phyloP scores from a whole-genome alignment of 2,329 filamentous ascomycete genomes.

The Claviceps sp. region DNA sequence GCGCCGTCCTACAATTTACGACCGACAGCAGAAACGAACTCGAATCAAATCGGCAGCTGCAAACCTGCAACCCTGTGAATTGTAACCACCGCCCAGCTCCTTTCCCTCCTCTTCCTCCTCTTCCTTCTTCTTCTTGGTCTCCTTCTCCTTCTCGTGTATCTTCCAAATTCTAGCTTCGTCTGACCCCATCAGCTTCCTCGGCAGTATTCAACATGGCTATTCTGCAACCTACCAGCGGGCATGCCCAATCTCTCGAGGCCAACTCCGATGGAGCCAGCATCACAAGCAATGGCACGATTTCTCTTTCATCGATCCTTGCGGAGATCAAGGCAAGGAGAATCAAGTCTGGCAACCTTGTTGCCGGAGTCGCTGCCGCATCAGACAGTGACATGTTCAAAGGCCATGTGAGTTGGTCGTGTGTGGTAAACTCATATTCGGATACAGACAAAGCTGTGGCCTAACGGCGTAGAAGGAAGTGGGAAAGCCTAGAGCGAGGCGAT shows the following conservation, averaged over 20 bases:
- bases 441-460: neutral
- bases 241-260: constrained; percentile 3
- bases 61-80: neutral
- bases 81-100: neutral
- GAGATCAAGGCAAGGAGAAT: constrained; percentile 33
- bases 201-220: constrained; percentile 4
- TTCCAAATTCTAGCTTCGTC: neutral
- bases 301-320: constrained; percentile 14
- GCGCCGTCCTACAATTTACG: neutral
- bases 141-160: neutral
- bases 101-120: neutral
- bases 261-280: constrained; percentile 10
- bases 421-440: neutral
- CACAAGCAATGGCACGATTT: constrained; percentile 1
- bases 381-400: constrained; percentile 78
- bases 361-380: constrained; percentile 62
- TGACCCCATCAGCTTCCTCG: neutral
- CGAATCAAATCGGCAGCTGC: neutral
- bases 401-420: constrained; percentile 32
- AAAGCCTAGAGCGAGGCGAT: constrained; percentile 68
- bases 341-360: constrained; percentile 59
- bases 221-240: constrained; percentile 1
- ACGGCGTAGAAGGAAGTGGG: constrained; percentile 19
- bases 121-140: too few species aligned
- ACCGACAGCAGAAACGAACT: neutral